Evolutionary conservation across 2,329 filamentous ascomycete genomes (phyloP).

Genomic region (Cladophialophora chaetospira): DNA sequence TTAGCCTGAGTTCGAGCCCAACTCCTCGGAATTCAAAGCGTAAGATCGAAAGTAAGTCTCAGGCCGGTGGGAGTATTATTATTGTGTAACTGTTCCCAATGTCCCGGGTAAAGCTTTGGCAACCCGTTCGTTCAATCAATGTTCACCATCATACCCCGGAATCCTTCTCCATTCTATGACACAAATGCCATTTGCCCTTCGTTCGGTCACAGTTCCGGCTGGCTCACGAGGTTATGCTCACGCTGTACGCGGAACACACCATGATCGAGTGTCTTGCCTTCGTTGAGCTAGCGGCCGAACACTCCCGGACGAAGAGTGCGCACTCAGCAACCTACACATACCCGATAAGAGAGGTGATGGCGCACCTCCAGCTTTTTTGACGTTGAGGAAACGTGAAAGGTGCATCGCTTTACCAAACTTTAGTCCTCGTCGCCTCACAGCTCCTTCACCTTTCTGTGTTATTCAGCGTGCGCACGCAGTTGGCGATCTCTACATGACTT

Average conservation of each 20-base stretch:
- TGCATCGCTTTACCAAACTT: too few species aligned
- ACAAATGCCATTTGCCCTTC: too few species aligned
- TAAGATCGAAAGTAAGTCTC: background rate
- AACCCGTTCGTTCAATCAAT: background rate
- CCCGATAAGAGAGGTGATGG: too few species aligned
- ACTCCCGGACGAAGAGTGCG: background rate
- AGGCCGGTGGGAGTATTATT: background rate
- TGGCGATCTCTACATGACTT: background rate
- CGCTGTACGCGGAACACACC: too few species aligned
- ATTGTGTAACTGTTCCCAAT: too few species aligned
- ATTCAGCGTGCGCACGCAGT: background rate
- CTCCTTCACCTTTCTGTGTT: background rate
- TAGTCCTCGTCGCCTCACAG: background rate
- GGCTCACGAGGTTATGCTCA: too few species aligned
- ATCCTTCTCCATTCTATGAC: too few species aligned
- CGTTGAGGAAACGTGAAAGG: too few species aligned
- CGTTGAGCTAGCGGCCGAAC: background rate
- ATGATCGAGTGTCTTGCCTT: too few species aligned
- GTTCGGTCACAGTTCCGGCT: too few species aligned
- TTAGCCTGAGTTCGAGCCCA: background rate
- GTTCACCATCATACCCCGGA: background rate
- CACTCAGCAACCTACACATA: too few species aligned
- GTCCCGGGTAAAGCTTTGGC: constrained; percentile 7
- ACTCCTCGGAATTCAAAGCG: constrained; percentile 1
- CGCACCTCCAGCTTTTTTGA: too few species aligned